phyloP scores from a whole-genome alignment of 257 asterid species.

The Vinca minor region DNA sequence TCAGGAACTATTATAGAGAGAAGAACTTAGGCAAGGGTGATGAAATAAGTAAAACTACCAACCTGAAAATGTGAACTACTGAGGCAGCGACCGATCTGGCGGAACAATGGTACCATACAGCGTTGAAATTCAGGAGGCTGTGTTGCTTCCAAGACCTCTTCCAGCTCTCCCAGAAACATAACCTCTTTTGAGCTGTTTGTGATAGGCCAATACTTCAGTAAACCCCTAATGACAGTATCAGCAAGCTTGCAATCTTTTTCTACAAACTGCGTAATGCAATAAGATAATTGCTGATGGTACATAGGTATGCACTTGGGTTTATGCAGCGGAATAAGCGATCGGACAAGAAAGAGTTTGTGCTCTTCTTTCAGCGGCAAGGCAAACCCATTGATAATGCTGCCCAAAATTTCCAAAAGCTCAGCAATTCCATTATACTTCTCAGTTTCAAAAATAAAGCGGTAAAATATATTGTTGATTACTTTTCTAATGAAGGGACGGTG shows the following conservation, averaged over 20 bases:
- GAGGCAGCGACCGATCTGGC: constrained; percentile 35
- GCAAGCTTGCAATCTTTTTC: constrained; percentile 45
- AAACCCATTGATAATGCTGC: constrained; percentile 86
- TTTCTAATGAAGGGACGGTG: constrained; percentile 89
- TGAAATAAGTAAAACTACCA: constrained; percentile 5
- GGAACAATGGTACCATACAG: constrained; percentile 40
- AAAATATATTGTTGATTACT: constrained; percentile 70
- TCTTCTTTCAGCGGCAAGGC: constrained; percentile 85
- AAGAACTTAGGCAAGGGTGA: background rate
- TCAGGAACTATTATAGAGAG: background rate
- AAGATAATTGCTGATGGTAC: constrained; percentile 46
- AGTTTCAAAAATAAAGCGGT: constrained; percentile 72
- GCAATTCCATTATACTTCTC: constrained; percentile 90
- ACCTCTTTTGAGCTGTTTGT: constrained; percentile 42
- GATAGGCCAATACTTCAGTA: constrained; percentile 41
- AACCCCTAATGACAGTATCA: constrained; percentile 38
- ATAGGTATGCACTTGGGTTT: constrained; percentile 36
- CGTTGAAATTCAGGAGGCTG: constrained; percentile 41
- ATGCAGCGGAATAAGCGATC: constrained; percentile 85
- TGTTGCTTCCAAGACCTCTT: constrained; percentile 40
- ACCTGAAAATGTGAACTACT: constrained; percentile 47
- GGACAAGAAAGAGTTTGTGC: constrained; percentile 82
- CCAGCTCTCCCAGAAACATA: constrained; percentile 40
- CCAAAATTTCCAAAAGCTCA: constrained; percentile 79
- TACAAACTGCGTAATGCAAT: constrained; percentile 41